phyloP scores from a whole-genome alignment of 2,329 filamentous ascomycete species.

The Beauveria bassiana region DNA sequence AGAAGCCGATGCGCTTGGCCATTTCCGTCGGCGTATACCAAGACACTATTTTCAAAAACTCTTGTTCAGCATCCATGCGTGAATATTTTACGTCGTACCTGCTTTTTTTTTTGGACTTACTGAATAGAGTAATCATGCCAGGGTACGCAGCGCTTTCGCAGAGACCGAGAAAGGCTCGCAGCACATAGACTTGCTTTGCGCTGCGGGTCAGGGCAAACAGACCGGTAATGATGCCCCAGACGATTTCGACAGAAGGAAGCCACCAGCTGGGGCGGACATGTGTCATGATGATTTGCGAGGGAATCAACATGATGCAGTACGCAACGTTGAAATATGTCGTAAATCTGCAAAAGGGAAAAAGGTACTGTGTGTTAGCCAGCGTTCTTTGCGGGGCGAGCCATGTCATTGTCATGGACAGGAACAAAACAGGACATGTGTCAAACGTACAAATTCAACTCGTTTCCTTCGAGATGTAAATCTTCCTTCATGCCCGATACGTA shows the following conservation, averaged over 20 bases:
- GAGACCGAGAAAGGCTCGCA: slow-evolving; percentile 34
- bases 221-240: slow-evolving; percentile 21
- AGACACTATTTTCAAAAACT: slow-evolving; percentile 17
- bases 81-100: too few relatives aligned
- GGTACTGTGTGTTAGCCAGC: not conserved
- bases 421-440: not conserved
- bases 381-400: not conserved
- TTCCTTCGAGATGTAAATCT: slow-evolving; percentile 13
- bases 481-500: slow-evolving; percentile 22
- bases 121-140: slow-evolving; percentile 28
- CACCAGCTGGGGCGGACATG: slow-evolving; percentile 29
- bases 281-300: slow-evolving; percentile 30
- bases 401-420: not conserved
- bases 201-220: slow-evolving; percentile 26
- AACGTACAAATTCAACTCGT: slow-evolving; percentile 14
- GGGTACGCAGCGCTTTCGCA: slow-evolving; percentile 29
- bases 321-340: slow-evolving; percentile 48
- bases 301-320: slow-evolving; percentile 42
- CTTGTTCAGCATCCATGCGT: not conserved
- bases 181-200: slow-evolving; percentile 26
- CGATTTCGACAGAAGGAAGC: slow-evolving; percentile 28
- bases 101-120: slow-evolving; percentile 6
- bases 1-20: slow-evolving; percentile 32
- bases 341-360: slow-evolving; percentile 14
- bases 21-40: slow-evolving; percentile 35